A percentile compares a stretch with the other conserved stretches of the same genome.
Conservation (phyloP, 192 early-diverging fungal species). For the Coemansia sp. region DNA sequence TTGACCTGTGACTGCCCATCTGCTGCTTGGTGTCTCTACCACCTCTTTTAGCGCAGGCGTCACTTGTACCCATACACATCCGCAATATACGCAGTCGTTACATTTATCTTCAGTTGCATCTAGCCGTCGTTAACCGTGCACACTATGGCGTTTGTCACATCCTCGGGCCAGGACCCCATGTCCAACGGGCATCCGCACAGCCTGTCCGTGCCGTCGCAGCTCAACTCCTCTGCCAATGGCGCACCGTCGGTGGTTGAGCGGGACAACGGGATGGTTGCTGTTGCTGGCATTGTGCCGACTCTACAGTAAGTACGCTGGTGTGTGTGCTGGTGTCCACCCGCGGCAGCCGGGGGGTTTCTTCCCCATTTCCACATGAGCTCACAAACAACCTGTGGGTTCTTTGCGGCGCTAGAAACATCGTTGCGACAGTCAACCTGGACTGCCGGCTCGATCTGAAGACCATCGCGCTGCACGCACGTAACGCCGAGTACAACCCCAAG, state of each 20-base stretch:
- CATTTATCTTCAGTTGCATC: neutral
- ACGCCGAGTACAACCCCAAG: slow-evolving; percentile 99
- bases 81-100: neutral
- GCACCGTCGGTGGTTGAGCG: neutral
- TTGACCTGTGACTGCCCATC: no score
- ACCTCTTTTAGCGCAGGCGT: no score
- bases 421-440: slow-evolving; percentile 98
- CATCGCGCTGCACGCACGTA: slow-evolving; percentile 98
- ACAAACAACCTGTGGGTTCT: neutral
- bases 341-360: no score
- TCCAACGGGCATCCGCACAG: slow-evolving; percentile 19
- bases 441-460: slow-evolving; percentile 96
- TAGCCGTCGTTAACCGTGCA: neutral
- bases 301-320: slow-evolving; percentile 29
- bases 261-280: slow-evolving; percentile 13
- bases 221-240: neutral
- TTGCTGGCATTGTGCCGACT: slow-evolving; percentile 45
- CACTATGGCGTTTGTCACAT: slow-evolving; percentile 42
- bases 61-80: neutral
- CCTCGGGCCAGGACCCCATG: slow-evolving; percentile 17
- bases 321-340: no score
- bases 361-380: no score
- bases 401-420: slow-evolving; percentile 65
- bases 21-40: no score
- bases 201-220: slow-evolving; percentile 15